Percentiles rank a stretch among this genome's conserved stretches.
Evolutionary conservation across 805 yeast genomes (phyloP).

Genomic region (Metschnikowia reukaufii): DNA sequence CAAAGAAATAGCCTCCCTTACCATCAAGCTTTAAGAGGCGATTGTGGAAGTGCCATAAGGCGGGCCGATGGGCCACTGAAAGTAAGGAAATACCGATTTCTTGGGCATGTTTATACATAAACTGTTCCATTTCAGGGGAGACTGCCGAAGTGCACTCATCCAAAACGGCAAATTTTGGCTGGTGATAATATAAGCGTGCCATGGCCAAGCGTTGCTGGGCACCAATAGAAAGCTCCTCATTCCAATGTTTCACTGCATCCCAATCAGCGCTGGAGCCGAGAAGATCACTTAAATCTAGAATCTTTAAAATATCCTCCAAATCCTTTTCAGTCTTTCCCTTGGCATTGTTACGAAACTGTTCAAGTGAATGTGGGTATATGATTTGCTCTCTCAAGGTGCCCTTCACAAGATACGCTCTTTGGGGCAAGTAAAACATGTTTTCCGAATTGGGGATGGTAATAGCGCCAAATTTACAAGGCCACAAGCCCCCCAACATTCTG

Average conservation of each 20-base stretch:
- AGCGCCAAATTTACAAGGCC: constrained; percentile 71
- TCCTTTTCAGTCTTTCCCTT: constrained; percentile 46
- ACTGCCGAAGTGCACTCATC: constrained; percentile 97
- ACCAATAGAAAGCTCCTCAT: constrained; percentile 84
- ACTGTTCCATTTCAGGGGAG: constrained; percentile 84
- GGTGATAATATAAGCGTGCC: constrained; percentile 88
- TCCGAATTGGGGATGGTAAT: constrained; percentile 64
- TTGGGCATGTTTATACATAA: constrained; percentile 84
- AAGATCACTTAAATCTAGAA: constrained; percentile 61
- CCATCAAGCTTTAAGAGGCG: constrained; percentile 82
- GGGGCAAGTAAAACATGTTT: constrained; percentile 86
- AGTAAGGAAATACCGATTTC: constrained; percentile 74
- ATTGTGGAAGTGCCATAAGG: constrained; percentile 89
- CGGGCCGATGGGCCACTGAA: constrained; percentile 90
- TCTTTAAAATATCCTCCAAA: constrained; percentile 51
- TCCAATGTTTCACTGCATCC: constrained; percentile 76
- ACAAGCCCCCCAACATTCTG: constrained; percentile 86
- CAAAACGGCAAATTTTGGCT: constrained; percentile 88
- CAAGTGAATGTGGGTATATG: constrained; percentile 77
- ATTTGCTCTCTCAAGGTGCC: constrained; percentile 85
- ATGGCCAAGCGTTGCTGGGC: constrained; percentile 92
- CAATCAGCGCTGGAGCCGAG: constrained; percentile 41
- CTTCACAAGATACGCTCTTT: constrained; percentile 80
- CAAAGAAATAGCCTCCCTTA: constrained; percentile 64
- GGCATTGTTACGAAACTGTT: constrained; percentile 47